Evolutionary conservation across 2,329 filamentous ascomycete genomes (phyloP).

Genomic region (Aspergillus sp.): DNA sequence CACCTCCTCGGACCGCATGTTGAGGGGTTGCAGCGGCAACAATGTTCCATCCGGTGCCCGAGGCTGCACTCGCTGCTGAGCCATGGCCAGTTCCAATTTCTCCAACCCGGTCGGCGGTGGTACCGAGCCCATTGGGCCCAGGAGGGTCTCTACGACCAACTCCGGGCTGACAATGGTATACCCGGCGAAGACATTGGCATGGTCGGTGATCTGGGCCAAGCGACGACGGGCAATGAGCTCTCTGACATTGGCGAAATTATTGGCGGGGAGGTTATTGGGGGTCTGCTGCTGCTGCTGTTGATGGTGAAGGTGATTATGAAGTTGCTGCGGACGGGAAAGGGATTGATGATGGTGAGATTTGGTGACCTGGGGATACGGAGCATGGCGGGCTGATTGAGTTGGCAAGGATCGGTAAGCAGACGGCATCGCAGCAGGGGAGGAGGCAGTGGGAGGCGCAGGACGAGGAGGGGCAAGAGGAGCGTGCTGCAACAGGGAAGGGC

Average conservation of each 20-base stretch:
- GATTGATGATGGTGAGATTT: conserved; percentile 36
- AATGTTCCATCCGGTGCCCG: conserved; percentile 42
- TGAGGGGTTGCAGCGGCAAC: conserved; percentile 42
- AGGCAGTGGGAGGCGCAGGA: conserved; percentile 25
- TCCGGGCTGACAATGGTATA: conserved; percentile 48
- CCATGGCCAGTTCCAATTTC: conserved; percentile 48
- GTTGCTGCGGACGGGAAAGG: conserved; percentile 21
- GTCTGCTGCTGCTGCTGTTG: conserved; percentile 20
- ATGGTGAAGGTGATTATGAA: conserved; percentile 17
- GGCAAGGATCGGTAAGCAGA: conserved; percentile 45
- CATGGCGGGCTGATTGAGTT: conserved; percentile 40
- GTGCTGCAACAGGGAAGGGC: conserved; percentile 38
- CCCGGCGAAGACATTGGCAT: conserved; percentile 48
- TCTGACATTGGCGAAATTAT: conserved; percentile 45
- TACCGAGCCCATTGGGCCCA: conserved; percentile 45
- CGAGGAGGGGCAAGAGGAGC: conserved; percentile 38
- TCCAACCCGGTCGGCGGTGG: conserved; percentile 45
- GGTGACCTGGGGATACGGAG: conserved; percentile 40
- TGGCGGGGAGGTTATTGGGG: conserved; percentile 30
- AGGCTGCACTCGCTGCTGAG: conserved; percentile 46
- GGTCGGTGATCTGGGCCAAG: conserved; percentile 47
- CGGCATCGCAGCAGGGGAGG: conserved; percentile 44
- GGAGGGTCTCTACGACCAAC: conserved; percentile 46
- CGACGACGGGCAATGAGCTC: conserved; percentile 46
- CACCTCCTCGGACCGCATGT: conserved; percentile 49